Percentiles rank a stretch among this genome's conserved stretches.
Evolutionary conservation across 768 basidiomycete species (phyloP).

Genomic region (Lactarius sp.): DNA sequence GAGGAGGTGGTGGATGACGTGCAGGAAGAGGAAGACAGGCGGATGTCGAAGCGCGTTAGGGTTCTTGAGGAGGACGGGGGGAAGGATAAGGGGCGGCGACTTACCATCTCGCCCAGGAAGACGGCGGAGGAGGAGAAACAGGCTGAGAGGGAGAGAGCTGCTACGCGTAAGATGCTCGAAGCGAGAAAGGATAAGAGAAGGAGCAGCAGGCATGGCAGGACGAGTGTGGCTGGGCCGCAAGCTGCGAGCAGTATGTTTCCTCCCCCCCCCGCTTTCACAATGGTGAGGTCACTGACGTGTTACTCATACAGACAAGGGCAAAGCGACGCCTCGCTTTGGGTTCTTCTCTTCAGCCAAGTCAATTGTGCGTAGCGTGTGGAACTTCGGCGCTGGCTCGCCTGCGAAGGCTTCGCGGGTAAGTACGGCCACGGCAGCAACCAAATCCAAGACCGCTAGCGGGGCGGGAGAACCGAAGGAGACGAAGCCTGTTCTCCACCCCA

Average conservation of each 20-base stretch:
- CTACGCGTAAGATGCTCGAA: slow-evolving; percentile 59
- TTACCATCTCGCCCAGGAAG: slow-evolving; percentile 34
- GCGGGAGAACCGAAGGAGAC: slow-evolving; percentile 1
- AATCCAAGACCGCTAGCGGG: slow-evolving; percentile 23
- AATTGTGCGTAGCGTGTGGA: slow-evolving; percentile 71
- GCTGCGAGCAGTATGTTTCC: slow-evolving; percentile 26
- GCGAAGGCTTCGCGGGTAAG: slow-evolving; percentile 27
- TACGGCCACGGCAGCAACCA: slow-evolving; percentile 31
- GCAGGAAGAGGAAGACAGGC: slow-evolving; percentile 36
- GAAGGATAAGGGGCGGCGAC: slow-evolving; percentile 33
- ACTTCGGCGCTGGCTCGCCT: slow-evolving; percentile 41
- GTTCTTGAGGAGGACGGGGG: slow-evolving; percentile 35
- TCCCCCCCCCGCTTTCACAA: slow-evolving; percentile 4
- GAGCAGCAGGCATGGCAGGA: slow-evolving; percentile 45
- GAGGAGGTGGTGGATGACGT: slow-evolving; percentile 37
- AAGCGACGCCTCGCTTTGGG: slow-evolving; percentile 56
- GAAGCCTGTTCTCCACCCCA: background rate
- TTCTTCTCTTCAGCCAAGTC: slow-evolving; percentile 67
- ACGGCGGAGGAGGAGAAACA: slow-evolving; percentile 26
- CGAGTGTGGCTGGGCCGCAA: slow-evolving; percentile 35
- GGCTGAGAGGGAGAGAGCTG: slow-evolving; percentile 48
- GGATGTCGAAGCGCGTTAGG: slow-evolving; percentile 44
- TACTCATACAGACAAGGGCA: slow-evolving; percentile 29
- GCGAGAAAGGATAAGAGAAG: slow-evolving; percentile 61
- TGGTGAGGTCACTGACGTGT: background rate